phyloP scores from a whole-genome alignment of 805 yeast species.

The Scheffersomyces ergatensis region DNA sequence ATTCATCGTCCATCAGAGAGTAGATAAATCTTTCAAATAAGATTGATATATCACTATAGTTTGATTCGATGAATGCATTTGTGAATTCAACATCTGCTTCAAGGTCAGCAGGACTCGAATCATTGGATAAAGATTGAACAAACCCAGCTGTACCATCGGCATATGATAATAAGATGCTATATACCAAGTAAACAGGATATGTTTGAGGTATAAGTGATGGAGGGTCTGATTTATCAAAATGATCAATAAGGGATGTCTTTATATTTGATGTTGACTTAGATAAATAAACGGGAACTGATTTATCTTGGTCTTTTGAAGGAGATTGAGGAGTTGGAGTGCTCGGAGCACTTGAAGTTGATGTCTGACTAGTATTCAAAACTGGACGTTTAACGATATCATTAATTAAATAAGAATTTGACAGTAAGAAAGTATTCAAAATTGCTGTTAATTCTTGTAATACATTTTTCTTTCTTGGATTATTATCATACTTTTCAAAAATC shows the following conservation, averaged over 20 bases:
- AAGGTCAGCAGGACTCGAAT: conserved; percentile 13
- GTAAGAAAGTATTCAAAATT: conserved; percentile 20
- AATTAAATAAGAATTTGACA: conserved; percentile 14
- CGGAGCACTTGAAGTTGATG: background rate
- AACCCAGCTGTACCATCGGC: conserved; percentile 68
- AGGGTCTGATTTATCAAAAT: conserved; percentile 77
- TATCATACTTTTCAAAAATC: conserved; percentile 65
- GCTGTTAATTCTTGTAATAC: conserved; percentile 56
- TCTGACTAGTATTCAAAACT: conserved; percentile 1
- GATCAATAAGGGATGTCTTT: conserved; percentile 63
- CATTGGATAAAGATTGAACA: conserved; percentile 43
- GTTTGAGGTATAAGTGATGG: conserved; percentile 60
- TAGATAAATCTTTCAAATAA: conserved; percentile 48
- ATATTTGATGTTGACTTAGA: conserved; percentile 43
- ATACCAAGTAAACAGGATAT: conserved; percentile 56
- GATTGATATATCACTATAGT: conserved; percentile 21
- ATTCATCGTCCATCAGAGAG: conserved; percentile 66
- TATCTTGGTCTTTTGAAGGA: background rate
- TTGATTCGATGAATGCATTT: conserved; percentile 27
- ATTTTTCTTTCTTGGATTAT: conserved; percentile 50
- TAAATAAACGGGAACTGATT: conserved; percentile 16
- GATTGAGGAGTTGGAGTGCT: conserved; percentile 7
- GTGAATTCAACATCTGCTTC: conserved; percentile 36
- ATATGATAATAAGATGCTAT: conserved; percentile 49
- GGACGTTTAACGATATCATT: conserved; percentile 15